Evolutionary conservation across 1,284 basidiomycete species (phyloP), one percentile per base, ranked within the genome.

Genomic region (Malassezia sympodialis): DNA sequence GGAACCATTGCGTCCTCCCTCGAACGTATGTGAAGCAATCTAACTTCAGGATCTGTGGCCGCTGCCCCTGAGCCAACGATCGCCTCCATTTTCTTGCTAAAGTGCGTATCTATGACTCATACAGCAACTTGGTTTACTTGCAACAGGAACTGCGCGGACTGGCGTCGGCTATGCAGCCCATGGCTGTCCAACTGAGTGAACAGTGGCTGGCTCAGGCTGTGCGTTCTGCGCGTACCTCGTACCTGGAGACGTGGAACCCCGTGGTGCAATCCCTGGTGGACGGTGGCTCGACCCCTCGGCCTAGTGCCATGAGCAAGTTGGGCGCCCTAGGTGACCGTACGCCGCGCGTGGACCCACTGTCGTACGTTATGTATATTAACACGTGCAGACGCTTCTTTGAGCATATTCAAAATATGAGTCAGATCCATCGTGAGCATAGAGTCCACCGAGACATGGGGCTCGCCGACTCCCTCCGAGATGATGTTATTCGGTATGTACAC

Each of bases 231-330:
- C 50, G 50, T 19, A 52, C 49, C 8, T 17, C 35, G 5, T 57
- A 57, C 44, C 27, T 57, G 30, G 55, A 57, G 40, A 42, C 55
- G 28, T 57, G 55, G 55, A 51, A 57, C 24, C 19, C n/a, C 15
- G 49, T 57, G 5, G 32, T 57, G 8, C 40, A 31, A 19, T 23
- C 44, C 3, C 26, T 57, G 15, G 26, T 28, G 3, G 44, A 51
- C 21, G 55, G 43, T 10, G 24, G 14, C 4, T 40, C 44, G 7
- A 26, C 19, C 4, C 19, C 35, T 21, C 32, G 35, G 10, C 21
- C 49, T 19, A 27, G 27, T 8, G 31, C 27, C 10, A 41, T 37
- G 8, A 28, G 49, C 35, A 42, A 32, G 11, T 19, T 46, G 10
- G 17, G 47, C 7, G 21, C 17, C 8, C 27, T 50, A 2, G 24